A percentile compares a stretch with the other conserved stretches of the same genome.
phyloP scores from a whole-genome alignment of 331 rosid species.

The Saraca asoca region DNA sequence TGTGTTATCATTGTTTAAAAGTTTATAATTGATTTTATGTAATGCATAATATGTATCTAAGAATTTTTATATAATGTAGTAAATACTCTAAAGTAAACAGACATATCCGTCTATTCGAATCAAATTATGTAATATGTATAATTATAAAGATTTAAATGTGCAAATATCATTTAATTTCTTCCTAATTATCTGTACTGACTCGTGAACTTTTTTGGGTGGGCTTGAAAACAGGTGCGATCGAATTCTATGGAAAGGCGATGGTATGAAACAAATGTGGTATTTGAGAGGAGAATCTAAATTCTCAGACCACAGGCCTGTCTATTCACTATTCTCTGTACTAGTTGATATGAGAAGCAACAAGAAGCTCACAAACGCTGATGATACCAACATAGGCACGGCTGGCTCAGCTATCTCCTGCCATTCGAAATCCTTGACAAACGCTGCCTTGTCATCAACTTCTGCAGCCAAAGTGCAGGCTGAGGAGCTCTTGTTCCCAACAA shows the following conservation, averaged over 20 bases:
- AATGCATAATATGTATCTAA: too few relatives aligned
- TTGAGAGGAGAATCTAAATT: slow-evolving; percentile 83
- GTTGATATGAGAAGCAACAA: slow-evolving; percentile 43
- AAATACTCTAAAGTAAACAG: too few relatives aligned
- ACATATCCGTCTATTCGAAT: too few relatives aligned
- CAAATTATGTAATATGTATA: too few relatives aligned
- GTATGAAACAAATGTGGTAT: slow-evolving; percentile 70
- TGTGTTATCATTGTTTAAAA: too few relatives aligned
- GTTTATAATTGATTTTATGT: too few relatives aligned
- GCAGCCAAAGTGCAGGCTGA: slow-evolving; percentile 76
- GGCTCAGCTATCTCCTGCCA: slow-evolving; percentile 12
- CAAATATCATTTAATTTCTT: too few relatives aligned
- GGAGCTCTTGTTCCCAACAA: slow-evolving; percentile 59
- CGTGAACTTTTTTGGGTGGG: not conserved
- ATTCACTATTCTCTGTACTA: slow-evolving; percentile 62
- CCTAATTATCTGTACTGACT: too few relatives aligned
- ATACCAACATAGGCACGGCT: too few relatives aligned
- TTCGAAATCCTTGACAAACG: slow-evolving; percentile 36
- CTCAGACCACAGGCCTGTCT: slow-evolving; percentile 96
- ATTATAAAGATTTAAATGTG: too few relatives aligned
- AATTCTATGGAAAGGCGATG: slow-evolving; percentile 91
- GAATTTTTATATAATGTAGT: too few relatives aligned
- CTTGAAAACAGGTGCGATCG: slow-evolving; percentile 73
- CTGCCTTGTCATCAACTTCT: slow-evolving; percentile 45
- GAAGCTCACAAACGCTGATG: not conserved